Percentiles rank a stretch among this genome's conserved stretches.
phyloP scores from a whole-genome alignment of 805 yeast species.

The Zygotorulaspora sp. region DNA sequence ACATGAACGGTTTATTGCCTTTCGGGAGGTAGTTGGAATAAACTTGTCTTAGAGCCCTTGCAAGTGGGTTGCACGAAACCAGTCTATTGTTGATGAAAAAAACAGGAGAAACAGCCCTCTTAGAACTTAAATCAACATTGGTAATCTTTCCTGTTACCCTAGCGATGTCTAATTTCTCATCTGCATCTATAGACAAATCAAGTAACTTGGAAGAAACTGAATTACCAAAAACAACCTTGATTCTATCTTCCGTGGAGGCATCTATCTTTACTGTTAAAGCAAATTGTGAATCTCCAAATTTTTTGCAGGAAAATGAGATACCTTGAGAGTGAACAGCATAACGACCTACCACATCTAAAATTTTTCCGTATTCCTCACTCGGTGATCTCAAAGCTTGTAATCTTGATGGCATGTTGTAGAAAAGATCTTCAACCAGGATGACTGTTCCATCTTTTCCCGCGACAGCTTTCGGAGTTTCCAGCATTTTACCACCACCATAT shows the following conservation, averaged over 20 bases:
- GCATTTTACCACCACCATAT: conserved; percentile 63
- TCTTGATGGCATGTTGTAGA: conserved; percentile 82
- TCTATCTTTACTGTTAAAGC: conserved; percentile 56
- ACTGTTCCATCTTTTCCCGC: conserved; percentile 91
- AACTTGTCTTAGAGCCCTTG: conserved; percentile 58
- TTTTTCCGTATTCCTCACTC: conserved; percentile 69
- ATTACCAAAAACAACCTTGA: conserved; percentile 69
- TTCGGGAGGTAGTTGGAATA: conserved; percentile 70
- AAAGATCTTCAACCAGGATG: conserved; percentile 78
- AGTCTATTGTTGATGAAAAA: conserved; percentile 83
- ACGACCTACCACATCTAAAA: conserved; percentile 76
- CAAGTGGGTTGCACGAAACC: conserved; percentile 76
- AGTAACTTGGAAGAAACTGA: conserved; percentile 61
- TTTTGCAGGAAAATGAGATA: conserved; percentile 76
- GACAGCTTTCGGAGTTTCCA: conserved; percentile 56
- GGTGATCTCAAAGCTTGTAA: conserved; percentile 58
- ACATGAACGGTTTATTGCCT: conserved; percentile 72
- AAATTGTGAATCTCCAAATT: conserved; percentile 68
- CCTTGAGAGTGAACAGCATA: conserved; percentile 70
- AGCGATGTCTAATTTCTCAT: conserved; percentile 47
- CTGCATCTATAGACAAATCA: conserved; percentile 38
- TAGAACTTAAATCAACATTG: conserved; percentile 62
- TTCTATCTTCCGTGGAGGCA: conserved; percentile 55
- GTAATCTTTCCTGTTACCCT: conserved; percentile 59
- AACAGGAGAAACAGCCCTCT: conserved; percentile 61